A percentile compares a stretch with the other conserved stretches of the same genome.
phyloP scores from a whole-genome alignment of 2,329 filamentous ascomycete species.

The Hypoxylon sp. region DNA sequence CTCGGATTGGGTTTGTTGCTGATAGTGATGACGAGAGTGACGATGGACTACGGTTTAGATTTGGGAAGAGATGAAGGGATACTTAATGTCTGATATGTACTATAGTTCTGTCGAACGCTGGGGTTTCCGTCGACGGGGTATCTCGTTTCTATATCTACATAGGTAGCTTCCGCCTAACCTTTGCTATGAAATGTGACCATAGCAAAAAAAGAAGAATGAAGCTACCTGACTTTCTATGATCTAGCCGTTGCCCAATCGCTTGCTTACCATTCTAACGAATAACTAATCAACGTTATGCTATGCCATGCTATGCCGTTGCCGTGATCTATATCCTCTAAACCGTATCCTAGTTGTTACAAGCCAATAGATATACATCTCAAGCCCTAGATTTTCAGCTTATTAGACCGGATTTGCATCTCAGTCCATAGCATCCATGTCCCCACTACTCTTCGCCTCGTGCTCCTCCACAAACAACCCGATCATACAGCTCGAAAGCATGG shows the following conservation, averaged over 20 bases:
- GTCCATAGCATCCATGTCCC: conserved; percentile 69
- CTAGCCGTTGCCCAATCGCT: neutral
- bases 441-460: conserved; percentile 43
- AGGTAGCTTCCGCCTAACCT: no score
- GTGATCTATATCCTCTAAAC: conserved; percentile 20
- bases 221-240: neutral
- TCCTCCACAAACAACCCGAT: conserved; percentile 71
- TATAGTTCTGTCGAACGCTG: neutral
- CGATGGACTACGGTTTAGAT: conserved; percentile 65
- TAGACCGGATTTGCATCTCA: conserved; percentile 42
- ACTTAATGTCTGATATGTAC: neutral
- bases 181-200: no score
- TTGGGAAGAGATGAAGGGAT: conserved; percentile 56
- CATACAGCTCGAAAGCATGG: conserved; percentile 70
- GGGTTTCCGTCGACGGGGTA: conserved; percentile 22
- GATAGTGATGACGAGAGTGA: conserved; percentile 58
- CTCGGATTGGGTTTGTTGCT: conserved; percentile 40
- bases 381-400: neutral
- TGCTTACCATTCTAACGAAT: conserved; percentile 17
- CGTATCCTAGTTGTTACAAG: conserved; percentile 16
- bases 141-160: conserved; percentile 24
- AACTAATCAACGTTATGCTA: conserved; percentile 19
- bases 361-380: no score
- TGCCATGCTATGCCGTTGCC: conserved; percentile 3
- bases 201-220: conserved; percentile 4